phyloP scores from a whole-genome alignment of 2,329 filamentous ascomycete species.

The Scedosporium minutisporum region DNA sequence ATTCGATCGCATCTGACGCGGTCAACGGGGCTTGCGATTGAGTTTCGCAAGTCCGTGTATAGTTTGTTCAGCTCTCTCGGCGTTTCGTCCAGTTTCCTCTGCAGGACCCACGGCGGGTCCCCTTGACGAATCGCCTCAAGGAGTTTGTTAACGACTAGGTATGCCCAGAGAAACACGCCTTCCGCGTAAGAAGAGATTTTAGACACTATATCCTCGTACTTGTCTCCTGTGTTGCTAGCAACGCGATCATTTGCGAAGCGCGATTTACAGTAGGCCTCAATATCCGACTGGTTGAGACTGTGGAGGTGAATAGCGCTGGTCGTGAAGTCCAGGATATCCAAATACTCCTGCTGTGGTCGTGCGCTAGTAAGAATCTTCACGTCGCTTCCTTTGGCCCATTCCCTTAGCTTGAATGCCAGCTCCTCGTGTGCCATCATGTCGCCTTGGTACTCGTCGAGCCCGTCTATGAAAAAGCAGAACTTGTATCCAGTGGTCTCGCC shows the following conservation, averaged over 20 bases:
- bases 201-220: neutral
- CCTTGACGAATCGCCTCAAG: neutral
- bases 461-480: slow-evolving; percentile 4
- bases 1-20: neutral
- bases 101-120: neutral
- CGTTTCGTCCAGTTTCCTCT: neutral
- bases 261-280: neutral
- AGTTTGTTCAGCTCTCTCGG: neutral
- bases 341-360: neutral
- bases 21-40: neutral
- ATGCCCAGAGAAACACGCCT: slow-evolving; percentile 9
- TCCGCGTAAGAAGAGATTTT: neutral
- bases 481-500: neutral
- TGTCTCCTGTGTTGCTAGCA: neutral
- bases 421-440: neutral
- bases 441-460: neutral
- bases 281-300: neutral
- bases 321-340: neutral
- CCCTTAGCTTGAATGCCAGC: neutral
- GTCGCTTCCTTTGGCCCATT: neutral
- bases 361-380: neutral
- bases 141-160: neutral
- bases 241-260: neutral
- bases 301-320: neutral
- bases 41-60: neutral